These are phyloP conservation scores for Komagataella kurtzmanii DNA, from an alignment of 805 yeast genomes.

Conservation along the genomic window DNA sequence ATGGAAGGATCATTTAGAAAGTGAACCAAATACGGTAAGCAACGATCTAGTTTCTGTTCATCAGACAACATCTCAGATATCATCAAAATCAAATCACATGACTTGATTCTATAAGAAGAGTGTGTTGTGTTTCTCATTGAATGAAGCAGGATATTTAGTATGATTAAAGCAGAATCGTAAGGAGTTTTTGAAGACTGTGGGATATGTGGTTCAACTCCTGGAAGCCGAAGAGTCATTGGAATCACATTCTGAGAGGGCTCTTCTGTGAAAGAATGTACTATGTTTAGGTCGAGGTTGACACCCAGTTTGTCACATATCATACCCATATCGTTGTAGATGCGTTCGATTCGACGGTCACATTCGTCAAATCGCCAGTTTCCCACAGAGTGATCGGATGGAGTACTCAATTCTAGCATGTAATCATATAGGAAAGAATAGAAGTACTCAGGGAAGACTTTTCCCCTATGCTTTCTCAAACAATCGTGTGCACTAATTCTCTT, in stretches of 20 bases:
- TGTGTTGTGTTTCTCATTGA: slow-evolving; percentile 46
- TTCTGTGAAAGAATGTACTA: slow-evolving; percentile 1
- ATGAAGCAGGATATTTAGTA: slow-evolving; percentile 45
- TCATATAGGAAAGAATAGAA: slow-evolving; percentile 61
- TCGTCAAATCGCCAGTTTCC: slow-evolving; percentile 14
- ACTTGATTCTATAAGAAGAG: slow-evolving; percentile 47
- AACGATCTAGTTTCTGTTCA: slow-evolving; percentile 74
- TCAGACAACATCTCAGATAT: slow-evolving; percentile 69
- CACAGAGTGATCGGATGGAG: background rate
- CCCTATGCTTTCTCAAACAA: slow-evolving; percentile 36
- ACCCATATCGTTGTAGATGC: slow-evolving; percentile 46
- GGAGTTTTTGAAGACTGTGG: slow-evolving; percentile 22
- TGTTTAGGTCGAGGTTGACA: slow-evolving; percentile 15
- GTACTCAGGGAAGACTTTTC: slow-evolving; percentile 45
- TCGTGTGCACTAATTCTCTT: slow-evolving; percentile 43
- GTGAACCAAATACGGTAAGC: slow-evolving; percentile 68
- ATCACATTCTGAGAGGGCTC: slow-evolving; percentile 10
- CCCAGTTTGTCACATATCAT: slow-evolving; percentile 27
- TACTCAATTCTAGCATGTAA: slow-evolving; percentile 36
- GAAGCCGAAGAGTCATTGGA: slow-evolving; percentile 32
- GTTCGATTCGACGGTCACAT: slow-evolving; percentile 44
- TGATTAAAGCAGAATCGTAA: slow-evolving; percentile 39
- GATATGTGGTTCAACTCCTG: slow-evolving; percentile 36
- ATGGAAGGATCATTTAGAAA: slow-evolving; percentile 56
- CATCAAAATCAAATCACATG: slow-evolving; percentile 64